Base-by-base conservation (phyloP, 2,329 filamentous ascomycete genomes). In the Fusarium miscanthi region DNA sequence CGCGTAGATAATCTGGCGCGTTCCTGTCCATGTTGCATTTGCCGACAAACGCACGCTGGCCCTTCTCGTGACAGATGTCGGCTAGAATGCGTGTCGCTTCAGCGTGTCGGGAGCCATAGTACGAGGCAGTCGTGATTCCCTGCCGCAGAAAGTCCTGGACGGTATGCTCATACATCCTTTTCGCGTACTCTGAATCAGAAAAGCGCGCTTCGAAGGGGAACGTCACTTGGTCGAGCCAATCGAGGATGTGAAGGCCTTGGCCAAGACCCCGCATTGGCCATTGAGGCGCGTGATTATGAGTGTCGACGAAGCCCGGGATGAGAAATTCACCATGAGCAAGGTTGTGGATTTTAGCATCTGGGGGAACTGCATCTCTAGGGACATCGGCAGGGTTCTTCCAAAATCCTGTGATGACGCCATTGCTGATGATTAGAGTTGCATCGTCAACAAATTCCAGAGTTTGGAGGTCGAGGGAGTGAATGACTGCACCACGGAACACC, bases 251-350 rank as follows among this genome's bases (percentile, higher is more conserved):
- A 78, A 86, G 81, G 46, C 86, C 82, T 73, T 87, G 84, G 9
- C 85, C 84, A 8, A 87, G 80, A 33, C 86, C 84, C 30, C 85
- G 81, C 78, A 84, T 83, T 19, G 84, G 80, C 83, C 84, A 87
- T 72, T 88, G 85, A 42, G 90, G 90, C 0, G 91, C 90, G 75
- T 93, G 91, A 67, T 91, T 91, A 79, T 92, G 91, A 2, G 89
- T 91, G 79, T 92, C 90, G 42, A 92, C 82, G 69, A 90, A 87
- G 30, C 88, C 88, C 0, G 89, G 89, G 49, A 89, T 85, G 4
- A 70, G 14, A 3, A 68, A 68, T 2, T 68, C 65, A 21, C 65
- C 63, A 6, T 19, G 14, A 0, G n/a, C 3, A 0, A 67, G 17
- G n/a, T 2, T 25, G 4, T 42, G 1, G 0, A 43, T 27, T 17